Evolutionary conservation across 2,329 filamentous ascomycete genomes (phyloP).

Genomic region (Tolypocladium inflatum): DNA sequence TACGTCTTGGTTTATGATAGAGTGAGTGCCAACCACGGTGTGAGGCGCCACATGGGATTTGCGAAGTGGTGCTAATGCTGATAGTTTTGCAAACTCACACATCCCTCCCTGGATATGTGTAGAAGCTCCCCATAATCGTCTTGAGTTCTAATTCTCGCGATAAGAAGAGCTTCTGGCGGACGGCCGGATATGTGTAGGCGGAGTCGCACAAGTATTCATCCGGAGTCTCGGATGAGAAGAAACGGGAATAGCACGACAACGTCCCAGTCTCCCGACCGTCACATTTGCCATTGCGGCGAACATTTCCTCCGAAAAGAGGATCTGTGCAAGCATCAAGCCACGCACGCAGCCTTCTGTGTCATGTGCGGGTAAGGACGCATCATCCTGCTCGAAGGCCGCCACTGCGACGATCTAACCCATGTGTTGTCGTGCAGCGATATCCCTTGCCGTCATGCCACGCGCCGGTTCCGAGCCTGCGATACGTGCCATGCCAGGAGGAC

Average conservation of each 20-base stretch:
- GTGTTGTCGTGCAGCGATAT: slow-evolving; percentile 18
- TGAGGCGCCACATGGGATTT: no score
- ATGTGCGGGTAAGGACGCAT: slow-evolving; percentile 23
- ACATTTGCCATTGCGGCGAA: slow-evolving; percentile 29
- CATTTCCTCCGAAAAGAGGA: slow-evolving; percentile 31
- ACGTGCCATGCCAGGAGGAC: slow-evolving; percentile 35
- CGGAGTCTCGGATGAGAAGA: no score
- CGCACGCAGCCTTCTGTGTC: slow-evolving; percentile 25
- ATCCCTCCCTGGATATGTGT: no score
- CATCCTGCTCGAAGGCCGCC: background rate
- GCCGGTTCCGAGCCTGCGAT: slow-evolving; percentile 30
- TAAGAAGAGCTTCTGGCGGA: no score
- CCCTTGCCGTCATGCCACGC: slow-evolving; percentile 24
- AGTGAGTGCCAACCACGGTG: no score
- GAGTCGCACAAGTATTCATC: no score
- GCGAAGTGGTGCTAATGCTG: no score
- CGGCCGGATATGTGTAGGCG: no score
- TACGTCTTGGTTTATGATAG: no score
- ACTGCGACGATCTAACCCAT: background rate
- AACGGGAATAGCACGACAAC: background rate
- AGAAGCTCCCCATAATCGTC: no score
- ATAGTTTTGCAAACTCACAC: no score
- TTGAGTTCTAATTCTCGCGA: no score
- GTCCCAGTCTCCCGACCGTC: slow-evolving; percentile 11
- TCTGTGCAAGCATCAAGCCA: slow-evolving; percentile 28